Conservation (phyloP, 2,329 filamentous ascomycete genomes). For the Diaporthe longicolla region DNA sequence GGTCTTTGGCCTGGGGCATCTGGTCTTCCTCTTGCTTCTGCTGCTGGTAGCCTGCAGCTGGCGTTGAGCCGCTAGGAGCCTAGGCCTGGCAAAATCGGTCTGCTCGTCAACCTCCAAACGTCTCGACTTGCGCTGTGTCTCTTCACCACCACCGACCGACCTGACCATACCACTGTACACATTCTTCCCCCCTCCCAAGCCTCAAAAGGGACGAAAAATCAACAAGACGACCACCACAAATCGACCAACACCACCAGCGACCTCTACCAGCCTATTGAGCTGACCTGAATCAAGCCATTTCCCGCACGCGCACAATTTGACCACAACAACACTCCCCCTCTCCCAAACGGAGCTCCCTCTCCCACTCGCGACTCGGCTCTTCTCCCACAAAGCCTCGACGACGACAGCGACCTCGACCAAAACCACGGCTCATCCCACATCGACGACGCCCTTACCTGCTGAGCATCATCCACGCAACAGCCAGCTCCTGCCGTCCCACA, state of each 20-base stretch:
- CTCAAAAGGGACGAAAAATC: conserved; percentile 20
- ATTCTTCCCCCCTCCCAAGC: conserved; percentile 22
- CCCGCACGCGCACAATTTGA: conserved; percentile 2
- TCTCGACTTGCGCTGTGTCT: conserved; percentile 2
- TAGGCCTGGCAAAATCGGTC: conserved; percentile 24
- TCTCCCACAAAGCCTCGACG: conserved; percentile 1
- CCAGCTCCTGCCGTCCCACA: conserved; percentile 25
- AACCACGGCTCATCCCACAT: not conserved
- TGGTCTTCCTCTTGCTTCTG: conserved; percentile 2
- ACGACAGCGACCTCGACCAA: conserved; percentile 21
- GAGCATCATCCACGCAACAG: not conserved
- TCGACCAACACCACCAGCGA: conserved; percentile 1
- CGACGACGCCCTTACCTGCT: not conserved
- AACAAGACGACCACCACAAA: not conserved
- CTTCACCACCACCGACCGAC: conserved; percentile 2
- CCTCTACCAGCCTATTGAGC: conserved; percentile 1
- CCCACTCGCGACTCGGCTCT: conserved; percentile 1
- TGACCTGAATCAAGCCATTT: conserved; percentile 1
- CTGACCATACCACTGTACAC: not conserved
- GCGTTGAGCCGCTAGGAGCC: conserved; percentile 26
- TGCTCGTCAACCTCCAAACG: conserved; percentile 12
- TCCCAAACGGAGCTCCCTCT: conserved; percentile 25
- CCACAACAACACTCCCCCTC: not conserved
- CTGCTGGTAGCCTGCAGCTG: conserved; percentile 19
- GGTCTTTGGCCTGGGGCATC: not conserved